Percentiles rank a stretch among this genome's conserved stretches.
Evolutionary conservation across 495 filamentous ascomycete species (phyloP).

Genomic region (Sordaria brevicollis): DNA sequence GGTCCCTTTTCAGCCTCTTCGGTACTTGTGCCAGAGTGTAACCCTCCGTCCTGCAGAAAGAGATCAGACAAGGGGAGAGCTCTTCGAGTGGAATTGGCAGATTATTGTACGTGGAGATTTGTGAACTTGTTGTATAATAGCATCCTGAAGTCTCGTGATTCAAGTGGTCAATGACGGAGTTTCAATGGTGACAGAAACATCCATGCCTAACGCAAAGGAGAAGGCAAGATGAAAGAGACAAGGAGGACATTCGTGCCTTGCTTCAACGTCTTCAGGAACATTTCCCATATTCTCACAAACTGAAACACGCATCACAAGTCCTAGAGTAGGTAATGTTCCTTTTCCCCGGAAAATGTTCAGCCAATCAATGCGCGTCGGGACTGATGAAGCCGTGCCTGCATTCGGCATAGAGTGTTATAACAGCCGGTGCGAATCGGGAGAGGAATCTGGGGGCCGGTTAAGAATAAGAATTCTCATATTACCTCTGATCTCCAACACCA

Average conservation of each 20-base stretch:
- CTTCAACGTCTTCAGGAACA: no score
- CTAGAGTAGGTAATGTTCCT: no score
- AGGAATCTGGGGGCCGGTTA: constrained; percentile 6
- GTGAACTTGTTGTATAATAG: neutral
- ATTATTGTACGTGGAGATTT: no score
- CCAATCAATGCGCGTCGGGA: neutral
- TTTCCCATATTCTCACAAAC: no score
- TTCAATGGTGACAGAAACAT: no score
- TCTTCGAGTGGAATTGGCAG: neutral
- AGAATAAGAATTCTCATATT: neutral
- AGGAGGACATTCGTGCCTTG: no score
- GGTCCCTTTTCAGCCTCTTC: neutral
- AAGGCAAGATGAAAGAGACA: no score
- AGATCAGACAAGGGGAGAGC: neutral
- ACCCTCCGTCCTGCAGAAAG: neutral
- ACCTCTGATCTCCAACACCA: constrained; percentile 13
- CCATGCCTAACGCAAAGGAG: no score
- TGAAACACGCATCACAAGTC: no score
- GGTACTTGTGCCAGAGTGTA: neutral
- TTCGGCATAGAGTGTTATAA: constrained; percentile 9
- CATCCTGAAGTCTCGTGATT: no score
- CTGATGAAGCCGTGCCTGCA: constrained; percentile 13
- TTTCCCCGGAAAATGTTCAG: neutral
- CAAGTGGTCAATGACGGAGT: no score
- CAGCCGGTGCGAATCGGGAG: constrained; percentile 13